phyloP scores from a whole-genome alignment of 2,329 filamentous ascomycete species.

The Diaporthe citriasiana region DNA sequence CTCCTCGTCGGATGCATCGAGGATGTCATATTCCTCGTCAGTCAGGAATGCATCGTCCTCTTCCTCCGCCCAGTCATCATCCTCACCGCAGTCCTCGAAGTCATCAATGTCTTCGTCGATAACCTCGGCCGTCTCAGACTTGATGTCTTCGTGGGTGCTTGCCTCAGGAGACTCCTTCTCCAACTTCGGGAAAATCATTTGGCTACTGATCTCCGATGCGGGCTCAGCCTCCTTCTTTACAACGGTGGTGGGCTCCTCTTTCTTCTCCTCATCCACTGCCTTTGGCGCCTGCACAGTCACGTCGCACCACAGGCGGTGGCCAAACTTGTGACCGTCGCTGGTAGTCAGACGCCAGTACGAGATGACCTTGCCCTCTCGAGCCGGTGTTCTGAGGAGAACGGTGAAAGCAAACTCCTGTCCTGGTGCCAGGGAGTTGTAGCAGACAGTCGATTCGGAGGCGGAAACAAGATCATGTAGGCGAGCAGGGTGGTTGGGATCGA shows the following conservation, averaged over 20 bases:
- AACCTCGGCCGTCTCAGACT: conserved; percentile 69
- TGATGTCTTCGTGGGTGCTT: conserved; percentile 77
- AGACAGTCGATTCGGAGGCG: conserved; percentile 86
- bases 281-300: conserved; percentile 74
- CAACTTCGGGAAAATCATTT: conserved; percentile 97
- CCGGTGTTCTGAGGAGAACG: conserved; percentile 85
- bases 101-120: conserved; percentile 62
- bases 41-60: conserved; percentile 87
- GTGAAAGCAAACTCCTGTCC: conserved; percentile 86
- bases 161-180: conserved; percentile 91
- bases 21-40: conserved; percentile 97
- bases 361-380: conserved; percentile 82
- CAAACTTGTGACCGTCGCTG: conserved; percentile 84
- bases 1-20: conserved; percentile 95
- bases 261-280: conserved; percentile 50
- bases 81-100: conserved; percentile 65
- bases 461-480: conserved; percentile 81
- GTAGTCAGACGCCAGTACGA: conserved; percentile 97
- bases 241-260: conserved; percentile 56
- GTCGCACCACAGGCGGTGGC: conserved; percentile 96
- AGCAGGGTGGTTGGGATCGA: conserved; percentile 85
- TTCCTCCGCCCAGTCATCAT: conserved; percentile 74
- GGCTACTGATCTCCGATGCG: conserved; percentile 60
- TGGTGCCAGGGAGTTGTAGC: conserved; percentile 76
- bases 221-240: conserved; percentile 36